Evolutionary conservation across 1,139 yeast species (phyloP).

Genomic region (Pneumocystis murina): DNA sequence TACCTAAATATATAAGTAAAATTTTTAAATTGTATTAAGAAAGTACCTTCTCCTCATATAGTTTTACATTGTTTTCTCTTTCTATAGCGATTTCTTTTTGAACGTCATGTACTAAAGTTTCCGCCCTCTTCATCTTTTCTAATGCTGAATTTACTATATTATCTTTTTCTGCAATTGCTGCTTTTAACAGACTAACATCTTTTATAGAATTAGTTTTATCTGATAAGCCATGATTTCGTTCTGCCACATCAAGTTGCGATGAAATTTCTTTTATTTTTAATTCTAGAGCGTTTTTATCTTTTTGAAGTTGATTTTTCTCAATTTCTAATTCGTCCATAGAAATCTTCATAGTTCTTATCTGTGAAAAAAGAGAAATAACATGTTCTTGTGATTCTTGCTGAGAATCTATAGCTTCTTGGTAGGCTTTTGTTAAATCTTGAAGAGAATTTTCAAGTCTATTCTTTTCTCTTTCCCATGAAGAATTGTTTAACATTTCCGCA

Average conservation of each 20-base stretch:
- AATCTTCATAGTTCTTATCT: slow-evolving; percentile 21
- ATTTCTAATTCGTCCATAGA: slow-evolving; percentile 17
- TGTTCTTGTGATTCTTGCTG: slow-evolving; percentile 27
- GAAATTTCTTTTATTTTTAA: slow-evolving; percentile 20
- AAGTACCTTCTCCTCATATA: slow-evolving; percentile 16
- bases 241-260: slow-evolving; percentile 18
- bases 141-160: slow-evolving; percentile 15
- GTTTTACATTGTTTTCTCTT: slow-evolving; percentile 19
- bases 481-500: slow-evolving; percentile 6
- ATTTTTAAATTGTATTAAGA: not conserved
- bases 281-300: slow-evolving; percentile 28
- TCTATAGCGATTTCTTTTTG: slow-evolving; percentile 19
- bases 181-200: slow-evolving; percentile 8
- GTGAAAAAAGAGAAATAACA: slow-evolving; percentile 23
- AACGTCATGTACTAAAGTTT: slow-evolving; percentile 10
- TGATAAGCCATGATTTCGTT: slow-evolving; percentile 9
- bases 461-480: slow-evolving; percentile 29
- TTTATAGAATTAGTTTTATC: slow-evolving; percentile 5
- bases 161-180: slow-evolving; percentile 11
- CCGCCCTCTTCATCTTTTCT: slow-evolving; percentile 14
- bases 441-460: slow-evolving; percentile 40
- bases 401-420: slow-evolving; percentile 29
- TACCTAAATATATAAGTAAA: not conserved
- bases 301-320: slow-evolving; percentile 26
- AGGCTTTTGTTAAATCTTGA: slow-evolving; percentile 36